These are phyloP conservation scores for Acacia pycnantha DNA, from an alignment of 331 rosid genomes.

Conservation along the genomic window DNA sequence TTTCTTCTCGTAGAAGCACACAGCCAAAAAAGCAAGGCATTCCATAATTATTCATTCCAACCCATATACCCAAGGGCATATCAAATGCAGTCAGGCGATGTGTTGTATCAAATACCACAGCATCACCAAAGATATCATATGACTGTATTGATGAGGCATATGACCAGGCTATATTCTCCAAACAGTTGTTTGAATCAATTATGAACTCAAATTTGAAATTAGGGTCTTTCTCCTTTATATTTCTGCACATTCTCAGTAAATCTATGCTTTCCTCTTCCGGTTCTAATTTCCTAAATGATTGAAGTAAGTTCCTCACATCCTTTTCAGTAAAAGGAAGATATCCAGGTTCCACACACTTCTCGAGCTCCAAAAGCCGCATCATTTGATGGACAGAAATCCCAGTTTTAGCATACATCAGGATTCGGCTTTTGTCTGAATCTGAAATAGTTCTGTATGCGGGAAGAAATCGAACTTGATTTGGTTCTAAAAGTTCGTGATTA, in stretches of 20 bases:
- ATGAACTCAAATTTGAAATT: constrained; percentile 87
- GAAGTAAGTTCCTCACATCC: constrained; percentile 92
- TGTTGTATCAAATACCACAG: constrained; percentile 90
- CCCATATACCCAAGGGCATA: constrained; percentile 96
- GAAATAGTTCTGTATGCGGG: constrained; percentile 95
- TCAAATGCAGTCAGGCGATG: constrained; percentile 90
- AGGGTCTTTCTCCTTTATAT: constrained; percentile 83
- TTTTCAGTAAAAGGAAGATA: constrained; percentile 93
- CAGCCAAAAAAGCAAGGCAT: constrained; percentile 99
- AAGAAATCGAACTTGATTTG: constrained; percentile 97
- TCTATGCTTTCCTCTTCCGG: constrained; percentile 88
- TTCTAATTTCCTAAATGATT: constrained; percentile 85
- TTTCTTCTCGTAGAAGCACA: constrained; percentile 83
- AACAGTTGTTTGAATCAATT: constrained; percentile 65
- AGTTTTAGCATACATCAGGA: constrained; percentile 92
- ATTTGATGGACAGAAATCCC: constrained; percentile 98
- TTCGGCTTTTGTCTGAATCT: constrained; percentile 80
- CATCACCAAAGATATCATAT: constrained; percentile 87
- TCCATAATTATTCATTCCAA: constrained; percentile 93
- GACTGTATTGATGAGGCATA: constrained; percentile 85
- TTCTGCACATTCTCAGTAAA: constrained; percentile 86
- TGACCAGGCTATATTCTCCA: constrained; percentile 94
- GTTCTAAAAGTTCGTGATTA: constrained; percentile 88
- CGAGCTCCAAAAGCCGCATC: constrained; percentile 98
- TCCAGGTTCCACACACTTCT: constrained; percentile 95